Evolutionary conservation across 1,284 basidiomycete genomes (phyloP).

Genomic region (Tausonia pullulans): DNA sequence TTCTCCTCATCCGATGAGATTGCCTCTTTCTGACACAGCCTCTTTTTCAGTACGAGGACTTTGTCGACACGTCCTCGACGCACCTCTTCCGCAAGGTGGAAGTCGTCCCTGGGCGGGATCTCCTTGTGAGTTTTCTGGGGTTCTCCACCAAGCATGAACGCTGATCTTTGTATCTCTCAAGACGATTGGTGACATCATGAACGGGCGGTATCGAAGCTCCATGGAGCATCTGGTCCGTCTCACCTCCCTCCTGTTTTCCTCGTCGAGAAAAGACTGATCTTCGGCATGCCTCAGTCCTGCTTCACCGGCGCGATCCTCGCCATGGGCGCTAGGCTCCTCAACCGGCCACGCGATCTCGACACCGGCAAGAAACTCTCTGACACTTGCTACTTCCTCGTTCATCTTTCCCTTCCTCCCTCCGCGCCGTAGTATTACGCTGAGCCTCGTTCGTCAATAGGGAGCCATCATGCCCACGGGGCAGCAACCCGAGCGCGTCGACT

Average conservation of each 20-base stretch:
- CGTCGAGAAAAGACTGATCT: constrained; percentile 20
- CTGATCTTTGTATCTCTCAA: not conserved
- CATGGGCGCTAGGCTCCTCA: constrained; percentile 39
- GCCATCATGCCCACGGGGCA: constrained; percentile 33
- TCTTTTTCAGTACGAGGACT: constrained; percentile 30
- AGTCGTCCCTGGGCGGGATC: constrained; percentile 33
- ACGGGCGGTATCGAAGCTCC: constrained; percentile 12
- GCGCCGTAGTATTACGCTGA: not conserved
- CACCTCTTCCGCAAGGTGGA: constrained; percentile 34
- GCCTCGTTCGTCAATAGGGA: constrained; percentile 4
- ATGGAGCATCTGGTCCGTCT: constrained; percentile 25
- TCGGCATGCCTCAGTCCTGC: constrained; percentile 33
- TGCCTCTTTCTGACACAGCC: too few relatives aligned
- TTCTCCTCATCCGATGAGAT: not conserved
- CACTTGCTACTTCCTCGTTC: constrained; percentile 42
- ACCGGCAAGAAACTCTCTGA: constrained; percentile 36
- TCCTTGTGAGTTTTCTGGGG: constrained; percentile 25
- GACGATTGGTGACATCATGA: constrained; percentile 30
- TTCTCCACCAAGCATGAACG: not conserved
- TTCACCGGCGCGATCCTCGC: constrained; percentile 47
- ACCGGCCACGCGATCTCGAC: constrained; percentile 34
- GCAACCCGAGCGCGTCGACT: constrained; percentile 35
- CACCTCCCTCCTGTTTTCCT: not conserved
- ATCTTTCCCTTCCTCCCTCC: constrained; percentile 19
- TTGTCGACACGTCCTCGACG: constrained; percentile 37